A percentile compares a stretch with the other conserved stretches of the same genome.
These are phyloP conservation scores for Cryptococcus floricola DNA, from an alignment of 1,284 basidiomycete species.

Conservation along the genomic window DNA sequence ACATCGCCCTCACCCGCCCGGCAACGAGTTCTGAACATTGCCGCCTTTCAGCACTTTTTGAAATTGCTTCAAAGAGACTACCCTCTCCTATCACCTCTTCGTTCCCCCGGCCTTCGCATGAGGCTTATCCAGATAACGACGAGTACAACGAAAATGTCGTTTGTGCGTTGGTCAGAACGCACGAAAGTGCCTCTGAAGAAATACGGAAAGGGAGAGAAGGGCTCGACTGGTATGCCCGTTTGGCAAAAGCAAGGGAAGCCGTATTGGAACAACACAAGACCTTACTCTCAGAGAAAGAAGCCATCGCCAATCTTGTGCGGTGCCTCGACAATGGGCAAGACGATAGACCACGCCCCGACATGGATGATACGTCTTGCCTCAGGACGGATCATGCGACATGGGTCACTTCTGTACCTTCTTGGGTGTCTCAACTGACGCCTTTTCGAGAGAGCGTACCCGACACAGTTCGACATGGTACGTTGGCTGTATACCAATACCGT, in stretches of 20 bases:
- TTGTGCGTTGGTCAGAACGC: conserved; percentile 3
- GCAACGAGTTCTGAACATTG: conserved; percentile 23
- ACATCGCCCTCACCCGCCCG: conserved; percentile 12
- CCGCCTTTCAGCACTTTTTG: conserved; percentile 11
- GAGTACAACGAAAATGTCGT: conserved; percentile 20
- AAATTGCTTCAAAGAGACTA: conserved; percentile 5
- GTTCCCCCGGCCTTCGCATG: conserved; percentile 29
- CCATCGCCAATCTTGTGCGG: conserved; percentile 4
- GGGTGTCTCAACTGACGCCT: background rate
- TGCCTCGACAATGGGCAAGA: background rate
- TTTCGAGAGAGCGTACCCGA: background rate
- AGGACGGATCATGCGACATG: conserved; percentile 9
- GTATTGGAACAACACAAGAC: conserved; percentile 8
- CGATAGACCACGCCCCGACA: conserved; percentile 8
- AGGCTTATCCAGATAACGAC: conserved; percentile 26
- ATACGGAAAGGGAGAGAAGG: conserved; percentile 14
- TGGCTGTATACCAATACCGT: conserved; percentile 2
- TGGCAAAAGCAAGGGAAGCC: conserved; percentile 14
- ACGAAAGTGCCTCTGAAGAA: conserved; percentile 8
- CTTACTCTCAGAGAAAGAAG: conserved; percentile 2
- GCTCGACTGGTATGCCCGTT: conserved; percentile 25
- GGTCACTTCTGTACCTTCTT: conserved; percentile 7
- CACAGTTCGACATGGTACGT: background rate
- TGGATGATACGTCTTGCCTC: background rate
- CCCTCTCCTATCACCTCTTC: conserved; percentile 17